These are phyloP conservation scores for Botrytis pseudocinerea DNA, from an alignment of 2,329 filamentous ascomycete species.

Conservation along the genomic window DNA sequence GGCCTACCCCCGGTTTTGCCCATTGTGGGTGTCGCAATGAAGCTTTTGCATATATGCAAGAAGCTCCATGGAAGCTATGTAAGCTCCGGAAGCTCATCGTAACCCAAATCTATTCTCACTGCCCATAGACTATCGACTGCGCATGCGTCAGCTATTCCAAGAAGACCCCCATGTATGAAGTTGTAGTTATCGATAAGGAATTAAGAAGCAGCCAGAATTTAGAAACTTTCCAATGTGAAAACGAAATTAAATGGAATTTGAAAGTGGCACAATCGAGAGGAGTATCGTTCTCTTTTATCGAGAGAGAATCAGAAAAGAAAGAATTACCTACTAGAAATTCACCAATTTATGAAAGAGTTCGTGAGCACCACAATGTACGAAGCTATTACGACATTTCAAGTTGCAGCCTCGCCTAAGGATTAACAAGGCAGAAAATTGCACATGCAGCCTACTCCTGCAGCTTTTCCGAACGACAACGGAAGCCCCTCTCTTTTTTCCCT, in stretches of 20 bases:
- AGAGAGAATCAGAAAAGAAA: not conserved
- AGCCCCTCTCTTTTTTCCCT: slow-evolving; percentile 12
- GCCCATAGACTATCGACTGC: slow-evolving; percentile 28
- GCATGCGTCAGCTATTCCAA: slow-evolving; percentile 21
- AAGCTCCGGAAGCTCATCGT: slow-evolving; percentile 38
- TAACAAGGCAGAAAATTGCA: slow-evolving; percentile 26
- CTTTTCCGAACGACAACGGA: slow-evolving; percentile 20
- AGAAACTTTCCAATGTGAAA: not conserved
- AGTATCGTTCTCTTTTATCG: not conserved
- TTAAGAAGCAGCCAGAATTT: not conserved
- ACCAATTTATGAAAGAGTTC: not conserved
- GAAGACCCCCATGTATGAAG: slow-evolving; percentile 22
- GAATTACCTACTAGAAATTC: not conserved
- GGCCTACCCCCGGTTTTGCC: slow-evolving; percentile 28
- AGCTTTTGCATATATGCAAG: slow-evolving; percentile 36
- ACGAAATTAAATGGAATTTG: too few relatives aligned
- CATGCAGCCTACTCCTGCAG: slow-evolving; percentile 7
- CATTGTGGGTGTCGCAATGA: slow-evolving; percentile 31
- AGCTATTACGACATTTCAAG: slow-evolving; percentile 25
- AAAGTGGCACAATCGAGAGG: not conserved
- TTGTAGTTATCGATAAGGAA: slow-evolving; percentile 24
- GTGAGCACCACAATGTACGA: slow-evolving; percentile 10
- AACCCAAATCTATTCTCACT: slow-evolving; percentile 13
- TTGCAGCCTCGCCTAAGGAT: slow-evolving; percentile 20
- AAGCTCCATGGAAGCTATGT: slow-evolving; percentile 36